Percentiles rank a stretch among this genome's conserved stretches.
Evolutionary conservation across 192 early-diverging fungal species (phyloP).

Genomic region (Backusella tuberculispora): DNA sequence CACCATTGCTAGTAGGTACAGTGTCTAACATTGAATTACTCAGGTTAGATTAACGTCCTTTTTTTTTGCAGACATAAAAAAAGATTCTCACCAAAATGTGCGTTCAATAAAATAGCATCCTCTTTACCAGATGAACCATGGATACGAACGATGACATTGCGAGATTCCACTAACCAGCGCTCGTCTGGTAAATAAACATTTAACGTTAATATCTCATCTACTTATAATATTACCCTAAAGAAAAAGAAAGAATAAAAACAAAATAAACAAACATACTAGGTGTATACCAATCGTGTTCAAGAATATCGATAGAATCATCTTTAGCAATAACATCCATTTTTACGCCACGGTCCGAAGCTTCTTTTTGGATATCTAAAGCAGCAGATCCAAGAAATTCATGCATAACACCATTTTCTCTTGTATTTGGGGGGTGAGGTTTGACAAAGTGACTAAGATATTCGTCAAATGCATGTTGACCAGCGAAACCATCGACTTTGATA

Average conservation of each 20-base stretch:
- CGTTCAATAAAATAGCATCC: conserved; percentile 62
- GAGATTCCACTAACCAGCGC: conserved; percentile 41
- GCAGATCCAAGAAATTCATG: conserved; percentile 23
- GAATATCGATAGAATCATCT: conserved; percentile 17
- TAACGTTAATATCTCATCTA: background rate
- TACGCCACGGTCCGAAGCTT: conserved; percentile 22
- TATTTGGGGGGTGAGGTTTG: conserved; percentile 39
- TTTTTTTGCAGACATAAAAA: background rate
- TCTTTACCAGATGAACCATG: conserved; percentile 50
- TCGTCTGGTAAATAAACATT: conserved; percentile 21
- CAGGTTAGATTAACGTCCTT: background rate
- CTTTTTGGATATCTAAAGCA: background rate
- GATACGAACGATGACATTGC: conserved; percentile 67
- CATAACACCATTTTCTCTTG: conserved; percentile 30
- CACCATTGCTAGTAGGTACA: conserved; percentile 70
- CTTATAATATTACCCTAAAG: background rate
- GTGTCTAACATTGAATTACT: conserved; percentile 50
- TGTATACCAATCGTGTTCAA: conserved; percentile 6
- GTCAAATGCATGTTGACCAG: conserved; percentile 43
- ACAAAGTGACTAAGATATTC: conserved; percentile 35
- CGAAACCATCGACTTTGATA: conserved; percentile 21
- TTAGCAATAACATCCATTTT: conserved; percentile 30
- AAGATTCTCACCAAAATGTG: conserved; percentile 60
- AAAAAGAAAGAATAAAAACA: no score
- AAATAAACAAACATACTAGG: background rate